Conservation (phyloP, 2,329 filamentous ascomycete genomes). For the Trichoderma arundinaceum region DNA sequence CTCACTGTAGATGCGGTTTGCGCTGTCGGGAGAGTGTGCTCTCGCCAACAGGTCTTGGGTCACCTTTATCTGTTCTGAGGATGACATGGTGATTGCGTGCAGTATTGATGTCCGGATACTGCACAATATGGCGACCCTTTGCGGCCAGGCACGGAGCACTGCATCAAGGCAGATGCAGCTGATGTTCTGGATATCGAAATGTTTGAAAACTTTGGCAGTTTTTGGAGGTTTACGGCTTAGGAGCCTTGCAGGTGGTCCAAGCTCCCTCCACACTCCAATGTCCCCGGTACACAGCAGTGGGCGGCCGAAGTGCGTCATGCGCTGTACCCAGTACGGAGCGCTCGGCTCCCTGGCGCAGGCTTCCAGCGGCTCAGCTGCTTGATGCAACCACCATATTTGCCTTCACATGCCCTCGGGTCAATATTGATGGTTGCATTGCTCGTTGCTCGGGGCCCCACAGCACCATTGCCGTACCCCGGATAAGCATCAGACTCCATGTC, state of each 20-base stretch:
- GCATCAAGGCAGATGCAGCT: neutral
- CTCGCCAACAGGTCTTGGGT: slow-evolving; percentile 72
- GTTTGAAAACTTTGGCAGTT: neutral
- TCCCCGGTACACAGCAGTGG: neutral
- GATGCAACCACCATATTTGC: slow-evolving; percentile 12
- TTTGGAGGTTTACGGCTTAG: slow-evolving; percentile 3
- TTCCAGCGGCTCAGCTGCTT: slow-evolving; percentile 1
- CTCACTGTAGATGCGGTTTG: slow-evolving; percentile 75
- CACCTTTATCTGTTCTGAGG: slow-evolving; percentile 45
- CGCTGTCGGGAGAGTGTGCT: slow-evolving; percentile 77
- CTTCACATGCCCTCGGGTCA: slow-evolving; percentile 30
- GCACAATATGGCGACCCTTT: neutral
- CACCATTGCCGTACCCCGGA: slow-evolving; percentile 25
- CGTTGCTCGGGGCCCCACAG: slow-evolving; percentile 25
- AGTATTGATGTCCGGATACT: neutral
- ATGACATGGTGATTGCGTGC: slow-evolving; percentile 42
- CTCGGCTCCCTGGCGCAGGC: neutral
- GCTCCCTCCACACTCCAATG: slow-evolving; percentile 28
- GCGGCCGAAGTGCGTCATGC: neutral
- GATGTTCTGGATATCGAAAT: neutral
- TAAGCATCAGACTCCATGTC: slow-evolving; percentile 25
- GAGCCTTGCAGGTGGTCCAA: slow-evolving; percentile 36
- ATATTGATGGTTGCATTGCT: neutral
- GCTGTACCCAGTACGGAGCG: slow-evolving; percentile 6
- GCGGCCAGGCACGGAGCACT: neutral